These are phyloP conservation scores for Vitis labrusca DNA, from an alignment of 164 flowering plant species.

Conservation along the genomic window DNA sequence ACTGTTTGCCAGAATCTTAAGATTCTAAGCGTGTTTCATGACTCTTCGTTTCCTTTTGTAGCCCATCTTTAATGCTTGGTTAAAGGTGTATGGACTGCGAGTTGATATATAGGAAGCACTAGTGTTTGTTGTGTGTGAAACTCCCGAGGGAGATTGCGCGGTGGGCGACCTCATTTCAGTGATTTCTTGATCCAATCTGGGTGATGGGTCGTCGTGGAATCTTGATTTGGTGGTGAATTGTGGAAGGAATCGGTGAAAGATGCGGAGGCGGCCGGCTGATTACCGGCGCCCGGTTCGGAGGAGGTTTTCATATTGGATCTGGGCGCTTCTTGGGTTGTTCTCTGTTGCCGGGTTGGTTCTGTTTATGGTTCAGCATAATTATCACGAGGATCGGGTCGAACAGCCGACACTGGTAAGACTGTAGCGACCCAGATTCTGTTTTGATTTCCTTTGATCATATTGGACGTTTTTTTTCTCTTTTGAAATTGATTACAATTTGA, in stretches of 20 bases:
- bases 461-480: background rate
- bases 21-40: too few species aligned
- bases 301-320: conserved; percentile 82
- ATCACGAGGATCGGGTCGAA: conserved; percentile 42
- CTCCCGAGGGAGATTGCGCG: background rate
- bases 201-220: conserved; percentile 24
- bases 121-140: background rate
- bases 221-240: conserved; percentile 40
- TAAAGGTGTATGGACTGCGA: background rate
- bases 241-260: conserved; percentile 34
- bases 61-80: background rate
- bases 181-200: conserved; percentile 19
- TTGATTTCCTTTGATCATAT: background rate
- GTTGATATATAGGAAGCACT: too few species aligned
- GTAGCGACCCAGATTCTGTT: background rate
- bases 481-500: background rate
- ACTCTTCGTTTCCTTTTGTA: background rate
- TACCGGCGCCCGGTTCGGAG: conserved; percentile 83
- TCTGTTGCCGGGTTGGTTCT: conserved; percentile 56
- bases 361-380: conserved; percentile 77
- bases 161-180: background rate
- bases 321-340: conserved; percentile 61
- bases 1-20: too few species aligned
- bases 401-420: conserved; percentile 25
- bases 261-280: conserved; percentile 88